Percentiles rank a stretch among this genome's conserved stretches.
Evolutionary conservation across 2,329 filamentous ascomycete species (phyloP).

Genomic region (Neopestalotiopsis rosae): DNA sequence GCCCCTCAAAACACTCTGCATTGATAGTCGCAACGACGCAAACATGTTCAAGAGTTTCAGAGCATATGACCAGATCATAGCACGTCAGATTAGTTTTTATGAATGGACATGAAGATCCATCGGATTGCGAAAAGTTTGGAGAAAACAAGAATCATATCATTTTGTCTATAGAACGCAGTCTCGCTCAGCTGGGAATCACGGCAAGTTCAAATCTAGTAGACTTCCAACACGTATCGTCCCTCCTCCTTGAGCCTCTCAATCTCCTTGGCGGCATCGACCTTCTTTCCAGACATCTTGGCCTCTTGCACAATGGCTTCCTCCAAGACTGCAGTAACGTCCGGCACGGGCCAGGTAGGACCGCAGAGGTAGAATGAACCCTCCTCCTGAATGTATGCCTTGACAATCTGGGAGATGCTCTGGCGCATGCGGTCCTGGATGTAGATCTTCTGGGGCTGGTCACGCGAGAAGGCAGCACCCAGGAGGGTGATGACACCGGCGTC

Average conservation of each 20-base stretch:
- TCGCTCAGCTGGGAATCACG: constrained; percentile 6
- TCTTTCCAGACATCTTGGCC: constrained; percentile 73
- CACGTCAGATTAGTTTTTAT: background rate
- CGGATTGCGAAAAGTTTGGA: background rate
- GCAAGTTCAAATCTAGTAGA: constrained; percentile 68
- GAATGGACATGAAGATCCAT: background rate
- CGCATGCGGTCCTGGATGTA: constrained; percentile 99
- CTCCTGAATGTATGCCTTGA: constrained; percentile 83
- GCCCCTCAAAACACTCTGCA: too few species aligned
- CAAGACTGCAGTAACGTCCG: constrained; percentile 91
- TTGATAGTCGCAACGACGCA: too few species aligned
- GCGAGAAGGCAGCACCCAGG: constrained; percentile 90
- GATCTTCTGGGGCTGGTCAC: constrained; percentile 97
- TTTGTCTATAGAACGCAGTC: constrained; percentile 3
- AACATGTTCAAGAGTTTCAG: background rate
- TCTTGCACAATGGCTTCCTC: constrained; percentile 88
- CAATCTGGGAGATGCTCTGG: constrained; percentile 81
- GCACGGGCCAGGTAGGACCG: constrained; percentile 97
- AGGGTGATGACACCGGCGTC: constrained; percentile 95
- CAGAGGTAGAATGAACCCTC: constrained; percentile 97
- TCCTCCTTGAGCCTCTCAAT: constrained; percentile 98
- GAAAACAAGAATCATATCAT: background rate
- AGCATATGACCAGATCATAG: background rate
- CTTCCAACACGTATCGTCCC: constrained; percentile 91
- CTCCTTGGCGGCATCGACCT: constrained; percentile 85